Evolutionary conservation across 768 basidiomycete genomes (phyloP).

Genomic region (Leccinellum rugosiceps): DNA sequence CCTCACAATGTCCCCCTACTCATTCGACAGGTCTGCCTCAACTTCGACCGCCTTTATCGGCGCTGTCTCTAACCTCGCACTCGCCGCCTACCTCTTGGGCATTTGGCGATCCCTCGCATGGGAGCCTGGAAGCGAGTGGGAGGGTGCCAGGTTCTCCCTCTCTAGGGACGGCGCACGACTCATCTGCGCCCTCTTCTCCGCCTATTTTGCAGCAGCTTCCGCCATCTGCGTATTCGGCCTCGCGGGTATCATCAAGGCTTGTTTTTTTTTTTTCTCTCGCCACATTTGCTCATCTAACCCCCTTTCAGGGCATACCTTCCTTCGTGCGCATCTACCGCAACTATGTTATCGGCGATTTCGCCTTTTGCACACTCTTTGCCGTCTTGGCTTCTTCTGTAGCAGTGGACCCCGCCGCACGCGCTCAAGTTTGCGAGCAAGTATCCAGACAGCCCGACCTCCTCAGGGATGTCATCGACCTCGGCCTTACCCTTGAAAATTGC

Average conservation of each 20-base stretch:
- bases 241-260: constrained; percentile 65
- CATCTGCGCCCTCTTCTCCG: constrained; percentile 59
- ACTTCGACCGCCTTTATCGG: constrained; percentile 38
- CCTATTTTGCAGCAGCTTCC: constrained; percentile 66
- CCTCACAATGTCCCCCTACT: constrained; percentile 1
- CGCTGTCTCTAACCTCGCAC: constrained; percentile 38
- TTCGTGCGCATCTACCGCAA: constrained; percentile 80
- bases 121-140: constrained; percentile 51
- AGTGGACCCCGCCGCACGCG: constrained; percentile 52
- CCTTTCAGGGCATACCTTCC: constrained; percentile 52
- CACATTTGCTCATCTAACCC: not conserved
- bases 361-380: constrained; percentile 61
- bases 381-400: constrained; percentile 55
- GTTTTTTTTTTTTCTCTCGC: constrained; percentile 13
- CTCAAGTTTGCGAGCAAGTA: constrained; percentile 69
- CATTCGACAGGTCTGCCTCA: constrained; percentile 33
- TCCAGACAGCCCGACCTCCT: constrained; percentile 74
- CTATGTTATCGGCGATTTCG: constrained; percentile 77
- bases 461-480: constrained; percentile 65
- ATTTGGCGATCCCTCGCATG: constrained; percentile 43
- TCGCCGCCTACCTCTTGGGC: constrained; percentile 40
- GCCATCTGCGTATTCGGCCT: constrained; percentile 64
- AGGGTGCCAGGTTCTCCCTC: constrained; percentile 39
- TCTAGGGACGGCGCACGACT: constrained; percentile 41
- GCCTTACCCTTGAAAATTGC: constrained; percentile 76